These are phyloP conservation scores for Aquilaria sinensis DNA, from an alignment of 345 rosid genomes.

Conservation along the genomic window DNA sequence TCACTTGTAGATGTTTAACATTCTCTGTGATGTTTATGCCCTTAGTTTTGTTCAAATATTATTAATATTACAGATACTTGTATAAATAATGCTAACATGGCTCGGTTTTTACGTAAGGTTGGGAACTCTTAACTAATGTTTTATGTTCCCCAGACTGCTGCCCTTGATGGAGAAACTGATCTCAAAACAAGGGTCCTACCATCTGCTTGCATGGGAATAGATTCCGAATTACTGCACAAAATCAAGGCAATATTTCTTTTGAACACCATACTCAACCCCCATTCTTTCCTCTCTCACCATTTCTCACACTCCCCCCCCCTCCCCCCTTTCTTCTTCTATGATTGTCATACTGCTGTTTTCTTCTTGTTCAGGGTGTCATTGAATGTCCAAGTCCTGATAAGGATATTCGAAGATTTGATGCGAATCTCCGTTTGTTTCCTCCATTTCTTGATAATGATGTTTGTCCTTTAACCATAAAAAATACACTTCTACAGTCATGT, in stretches of 20 bases:
- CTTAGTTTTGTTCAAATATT: too few relatives aligned
- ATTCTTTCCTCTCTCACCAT: background rate
- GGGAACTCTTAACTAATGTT: background rate
- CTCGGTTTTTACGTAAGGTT: background rate
- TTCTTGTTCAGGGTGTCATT: conserved; percentile 71
- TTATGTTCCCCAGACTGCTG: conserved; percentile 63
- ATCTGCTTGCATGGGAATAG: conserved; percentile 85
- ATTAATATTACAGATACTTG: too few relatives aligned
- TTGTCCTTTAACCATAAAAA: conserved; percentile 89
- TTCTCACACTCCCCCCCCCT: background rate
- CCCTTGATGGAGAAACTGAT: conserved; percentile 97
- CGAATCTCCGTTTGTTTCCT: conserved; percentile 89
- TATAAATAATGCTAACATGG: too few relatives aligned
- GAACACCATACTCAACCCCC: background rate
- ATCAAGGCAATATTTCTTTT: conserved; percentile 55
- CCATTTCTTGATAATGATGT: conserved; percentile 94
- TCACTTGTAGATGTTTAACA: too few relatives aligned
- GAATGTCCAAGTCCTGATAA: conserved; percentile 96
- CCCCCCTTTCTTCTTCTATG: background rate
- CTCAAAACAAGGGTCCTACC: conserved; percentile 89
- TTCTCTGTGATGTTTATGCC: too few relatives aligned
- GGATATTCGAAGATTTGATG: conserved; percentile 97
- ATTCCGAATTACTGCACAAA: conserved; percentile 84
- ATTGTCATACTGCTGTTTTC: conserved; percentile 11
- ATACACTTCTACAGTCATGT: conserved; percentile 95